Conservation (phyloP, 805 yeast species). For the Schwanniomyces vanrijiae region DNA sequence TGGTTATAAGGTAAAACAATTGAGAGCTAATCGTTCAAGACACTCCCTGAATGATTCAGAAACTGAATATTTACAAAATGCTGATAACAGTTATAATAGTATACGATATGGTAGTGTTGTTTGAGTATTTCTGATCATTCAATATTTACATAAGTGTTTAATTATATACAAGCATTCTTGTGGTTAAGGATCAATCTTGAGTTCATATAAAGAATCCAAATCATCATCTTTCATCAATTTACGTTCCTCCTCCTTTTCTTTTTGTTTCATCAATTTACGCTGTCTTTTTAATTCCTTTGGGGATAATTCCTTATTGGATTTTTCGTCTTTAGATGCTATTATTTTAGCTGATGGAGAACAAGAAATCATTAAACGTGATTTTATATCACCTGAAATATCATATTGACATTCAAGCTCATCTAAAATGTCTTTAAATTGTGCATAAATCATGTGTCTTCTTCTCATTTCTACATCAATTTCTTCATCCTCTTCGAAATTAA, state of each 20-base stretch:
- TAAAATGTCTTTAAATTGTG: constrained; percentile 24
- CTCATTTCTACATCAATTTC: constrained; percentile 16
- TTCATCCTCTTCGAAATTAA: constrained; percentile 11
- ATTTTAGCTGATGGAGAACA: constrained; percentile 12
- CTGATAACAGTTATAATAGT: constrained; percentile 7
- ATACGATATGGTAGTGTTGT: constrained; percentile 29
- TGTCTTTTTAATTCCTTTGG: constrained; percentile 15
- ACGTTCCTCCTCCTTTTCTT: constrained; percentile 14
- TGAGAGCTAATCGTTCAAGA: constrained; percentile 26
- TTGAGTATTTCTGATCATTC: constrained; percentile 5
- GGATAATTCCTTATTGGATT: constrained; percentile 7
- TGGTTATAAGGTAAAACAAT: constrained; percentile 41
- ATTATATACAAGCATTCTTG: constrained; percentile 2
- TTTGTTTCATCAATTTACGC: constrained; percentile 15
- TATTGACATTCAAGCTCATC: constrained; percentile 29
- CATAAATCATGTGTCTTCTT: constrained; percentile 30
- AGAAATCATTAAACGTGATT: constrained; percentile 22
- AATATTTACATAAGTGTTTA: constrained; percentile 1
- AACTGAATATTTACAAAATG: constrained; percentile 2
- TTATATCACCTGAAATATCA: constrained; percentile 26
- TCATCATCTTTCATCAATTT: constrained; percentile 26
- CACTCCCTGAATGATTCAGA: constrained; percentile 2
- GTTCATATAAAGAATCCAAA: constrained; percentile 39
- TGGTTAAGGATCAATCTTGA: constrained; percentile 27
- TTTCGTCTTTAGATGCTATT: background rate